Evolutionary conservation across 805 yeast genomes (phyloP).

Genomic region (Metschnikowia matae): DNA sequence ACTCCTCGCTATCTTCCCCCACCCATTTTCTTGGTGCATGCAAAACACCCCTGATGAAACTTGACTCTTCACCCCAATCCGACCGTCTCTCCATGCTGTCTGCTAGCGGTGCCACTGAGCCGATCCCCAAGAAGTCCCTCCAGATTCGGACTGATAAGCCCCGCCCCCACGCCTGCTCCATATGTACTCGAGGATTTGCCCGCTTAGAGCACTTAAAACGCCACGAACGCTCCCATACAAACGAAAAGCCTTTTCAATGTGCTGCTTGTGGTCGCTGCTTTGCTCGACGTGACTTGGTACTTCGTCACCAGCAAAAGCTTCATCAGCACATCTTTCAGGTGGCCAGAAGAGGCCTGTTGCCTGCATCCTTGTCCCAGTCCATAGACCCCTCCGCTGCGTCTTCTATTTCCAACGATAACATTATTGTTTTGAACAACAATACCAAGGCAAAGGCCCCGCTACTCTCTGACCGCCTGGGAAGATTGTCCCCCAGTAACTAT

Average conservation of each 20-base stretch:
- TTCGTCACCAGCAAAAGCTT: slow-evolving; percentile 92
- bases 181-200: slow-evolving; percentile 94
- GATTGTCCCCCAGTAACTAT: neutral
- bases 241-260: slow-evolving; percentile 82
- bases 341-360: slow-evolving; percentile 16
- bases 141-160: slow-evolving; percentile 89
- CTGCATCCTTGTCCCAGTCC: slow-evolving; percentile 9
- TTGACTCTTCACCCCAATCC: neutral
- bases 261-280: slow-evolving; percentile 95
- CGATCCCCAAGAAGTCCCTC: slow-evolving; percentile 83
- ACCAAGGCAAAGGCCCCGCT: slow-evolving; percentile 50
- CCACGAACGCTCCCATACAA: slow-evolving; percentile 91
- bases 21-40: neutral
- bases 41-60: neutral
- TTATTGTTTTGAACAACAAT: slow-evolving; percentile 49
- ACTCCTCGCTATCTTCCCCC: neutral
- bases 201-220: slow-evolving; percentile 90
- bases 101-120: slow-evolving; percentile 39
- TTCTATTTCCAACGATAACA: slow-evolving; percentile 38
- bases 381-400: slow-evolving; percentile 3
- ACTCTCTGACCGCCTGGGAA: slow-evolving; percentile 18
- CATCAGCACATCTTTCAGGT: slow-evolving; percentile 39
- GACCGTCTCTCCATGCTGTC: slow-evolving; percentile 7
- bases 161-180: slow-evolving; percentile 83
- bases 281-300: slow-evolving; percentile 82